phyloP scores from a whole-genome alignment of 805 yeast genomes.

The Debaryomyces castellii region DNA sequence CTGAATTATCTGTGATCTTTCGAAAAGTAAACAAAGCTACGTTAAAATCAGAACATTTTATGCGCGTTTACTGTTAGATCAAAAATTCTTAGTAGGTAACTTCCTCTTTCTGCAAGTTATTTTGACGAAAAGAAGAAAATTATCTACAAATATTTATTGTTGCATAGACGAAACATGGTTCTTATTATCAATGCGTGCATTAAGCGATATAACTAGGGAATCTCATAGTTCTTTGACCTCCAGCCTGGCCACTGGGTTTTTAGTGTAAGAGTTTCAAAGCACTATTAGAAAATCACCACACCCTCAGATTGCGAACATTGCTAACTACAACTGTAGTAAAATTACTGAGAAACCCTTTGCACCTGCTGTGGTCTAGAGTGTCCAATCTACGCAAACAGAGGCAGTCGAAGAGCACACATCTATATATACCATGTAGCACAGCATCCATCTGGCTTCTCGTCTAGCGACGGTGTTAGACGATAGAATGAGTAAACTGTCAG shows the following conservation, averaged over 20 bases:
- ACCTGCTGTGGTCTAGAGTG: too few relatives aligned
- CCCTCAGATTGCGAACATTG: not conserved
- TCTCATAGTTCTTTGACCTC: too few relatives aligned
- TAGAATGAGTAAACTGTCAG: too few relatives aligned
- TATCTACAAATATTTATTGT: too few relatives aligned
- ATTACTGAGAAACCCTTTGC: too few relatives aligned
- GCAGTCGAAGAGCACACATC: too few relatives aligned
- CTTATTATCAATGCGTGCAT: not conserved
- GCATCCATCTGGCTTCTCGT: too few relatives aligned
- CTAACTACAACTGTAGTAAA: too few relatives aligned
- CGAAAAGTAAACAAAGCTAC: not conserved
- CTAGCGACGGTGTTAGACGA: not conserved
- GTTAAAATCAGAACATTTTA: not conserved
- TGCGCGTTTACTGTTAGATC: not conserved
- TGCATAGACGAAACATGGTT: not conserved
- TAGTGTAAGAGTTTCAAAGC: too few relatives aligned
- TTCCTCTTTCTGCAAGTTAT: not conserved
- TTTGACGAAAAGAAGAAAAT: not conserved
- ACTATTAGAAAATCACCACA: not conserved
- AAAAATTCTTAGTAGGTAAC: not conserved
- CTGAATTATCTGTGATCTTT: not conserved
- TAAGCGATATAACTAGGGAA: not conserved
- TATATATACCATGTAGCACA: too few relatives aligned
- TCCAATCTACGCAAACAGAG: too few relatives aligned
- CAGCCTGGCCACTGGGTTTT: too few relatives aligned